Evolutionary conservation across 106 monocot genomes (phyloP).

Genomic region (Acorus gramineus): DNA sequence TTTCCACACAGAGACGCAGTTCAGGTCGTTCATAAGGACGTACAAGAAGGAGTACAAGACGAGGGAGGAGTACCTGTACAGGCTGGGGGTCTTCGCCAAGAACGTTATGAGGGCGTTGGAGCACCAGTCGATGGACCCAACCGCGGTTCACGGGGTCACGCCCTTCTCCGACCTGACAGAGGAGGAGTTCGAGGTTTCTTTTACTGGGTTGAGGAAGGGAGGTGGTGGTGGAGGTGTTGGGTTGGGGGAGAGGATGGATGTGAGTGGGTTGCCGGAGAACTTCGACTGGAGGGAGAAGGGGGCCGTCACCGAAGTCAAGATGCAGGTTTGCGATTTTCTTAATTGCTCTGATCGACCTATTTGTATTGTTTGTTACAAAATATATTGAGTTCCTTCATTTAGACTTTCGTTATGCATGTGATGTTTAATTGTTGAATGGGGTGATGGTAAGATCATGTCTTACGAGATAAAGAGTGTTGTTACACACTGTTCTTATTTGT

Average conservation of each 20-base stretch:
- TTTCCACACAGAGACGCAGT: not conserved
- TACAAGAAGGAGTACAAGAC: constrained; percentile 45
- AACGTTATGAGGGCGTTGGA: constrained; percentile 57
- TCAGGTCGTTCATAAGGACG: constrained; percentile 35
- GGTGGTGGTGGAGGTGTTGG: not conserved
- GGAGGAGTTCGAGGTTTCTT: constrained; percentile 66
- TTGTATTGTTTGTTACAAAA: too few relatives aligned
- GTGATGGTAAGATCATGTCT: too few relatives aligned
- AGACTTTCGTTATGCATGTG: too few relatives aligned
- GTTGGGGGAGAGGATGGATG: constrained; percentile 4
- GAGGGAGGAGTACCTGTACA: constrained; percentile 47
- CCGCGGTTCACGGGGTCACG: constrained; percentile 71
- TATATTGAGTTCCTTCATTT: too few relatives aligned
- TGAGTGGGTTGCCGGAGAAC: constrained; percentile 35
- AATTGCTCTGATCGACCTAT: not conserved
- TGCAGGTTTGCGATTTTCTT: constrained; percentile 25
- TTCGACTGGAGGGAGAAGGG: constrained; percentile 86
- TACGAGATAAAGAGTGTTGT: too few relatives aligned
- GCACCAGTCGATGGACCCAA: constrained; percentile 75
- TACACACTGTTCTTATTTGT: too few relatives aligned
- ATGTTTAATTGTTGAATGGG: too few relatives aligned
- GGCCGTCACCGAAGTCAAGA: constrained; percentile 78
- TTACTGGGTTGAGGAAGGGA: constrained; percentile 28
- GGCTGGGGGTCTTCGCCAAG: constrained; percentile 47
- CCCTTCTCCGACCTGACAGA: constrained; percentile 70